Percentiles rank a stretch among this genome's conserved stretches.
Evolutionary conservation across 1,139 yeast species (phyloP).

Genomic region (Kodamaea anthophila): DNA sequence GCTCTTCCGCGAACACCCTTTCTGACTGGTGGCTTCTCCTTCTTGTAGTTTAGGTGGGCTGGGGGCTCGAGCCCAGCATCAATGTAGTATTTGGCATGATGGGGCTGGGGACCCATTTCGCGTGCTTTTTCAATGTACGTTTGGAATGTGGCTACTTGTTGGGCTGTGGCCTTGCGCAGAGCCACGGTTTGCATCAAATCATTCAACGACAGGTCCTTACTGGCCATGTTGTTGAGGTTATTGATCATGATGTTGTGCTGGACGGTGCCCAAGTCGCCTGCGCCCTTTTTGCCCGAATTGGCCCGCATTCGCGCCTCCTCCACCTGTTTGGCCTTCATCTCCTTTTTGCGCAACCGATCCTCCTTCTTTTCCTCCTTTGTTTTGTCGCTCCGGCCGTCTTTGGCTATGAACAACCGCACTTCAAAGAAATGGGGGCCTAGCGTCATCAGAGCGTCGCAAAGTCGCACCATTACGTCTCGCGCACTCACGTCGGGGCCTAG

Average conservation of each 20-base stretch:
- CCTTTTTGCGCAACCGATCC: conserved; percentile 5
- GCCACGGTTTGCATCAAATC: conserved; percentile 80
- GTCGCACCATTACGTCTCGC: conserved; percentile 83
- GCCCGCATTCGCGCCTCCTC: conserved; percentile 10
- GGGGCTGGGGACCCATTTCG: conserved; percentile 61
- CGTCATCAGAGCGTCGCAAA: conserved; percentile 67
- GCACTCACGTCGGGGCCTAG: conserved; percentile 47
- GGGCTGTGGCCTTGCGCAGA: conserved; percentile 64
- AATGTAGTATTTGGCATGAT: conserved; percentile 28
- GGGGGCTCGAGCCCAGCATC: conserved; percentile 9
- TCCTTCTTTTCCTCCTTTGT: conserved; percentile 18
- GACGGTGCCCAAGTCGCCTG: conserved; percentile 42
- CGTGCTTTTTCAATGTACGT: conserved; percentile 72
- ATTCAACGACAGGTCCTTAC: conserved; percentile 60
- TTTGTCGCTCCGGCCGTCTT: conserved; percentile 56
- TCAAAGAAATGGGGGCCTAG: conserved; percentile 85
- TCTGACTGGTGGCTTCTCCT: conserved; percentile 15
- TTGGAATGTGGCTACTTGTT: conserved; percentile 71
- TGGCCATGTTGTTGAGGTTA: conserved; percentile 76
- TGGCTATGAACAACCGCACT: conserved; percentile 69
- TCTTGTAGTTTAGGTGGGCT: conserved; percentile 11
- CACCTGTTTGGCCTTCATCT: conserved; percentile 5
- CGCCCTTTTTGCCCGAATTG: background rate
- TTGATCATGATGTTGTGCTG: conserved; percentile 77
- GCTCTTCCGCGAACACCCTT: conserved; percentile 19